Base-by-base conservation (phyloP, 192 early-diverging fungal species). In the Phycomyces nitens region DNA sequence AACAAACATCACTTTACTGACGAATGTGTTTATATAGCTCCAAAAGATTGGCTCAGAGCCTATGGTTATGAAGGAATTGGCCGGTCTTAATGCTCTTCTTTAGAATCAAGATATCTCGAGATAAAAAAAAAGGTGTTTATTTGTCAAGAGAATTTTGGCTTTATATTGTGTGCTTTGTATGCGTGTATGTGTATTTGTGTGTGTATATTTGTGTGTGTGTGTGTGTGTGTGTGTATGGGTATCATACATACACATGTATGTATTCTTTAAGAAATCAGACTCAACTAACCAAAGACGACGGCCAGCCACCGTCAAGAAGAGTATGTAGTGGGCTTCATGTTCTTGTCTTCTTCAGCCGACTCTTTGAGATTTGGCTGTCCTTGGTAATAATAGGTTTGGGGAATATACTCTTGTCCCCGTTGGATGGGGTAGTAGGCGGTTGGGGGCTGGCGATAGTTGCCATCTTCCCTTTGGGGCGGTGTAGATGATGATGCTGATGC, bases 41-140 rank as follows among this genome's bases (percentile, higher is more conserved):
- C 82, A 88, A 58, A 92, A 92, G 73, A 78, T 88, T 44, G 78
- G 80, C 15, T 71, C 77, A 10, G 89, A 89, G 69, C 77, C 78
- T 9, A 53, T 73, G 0, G 58, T 91, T n/a, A 54, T 77, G 71
- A 81, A 86, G 66, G 89, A 91, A 50, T 42, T 84, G 2, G 60
- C 60, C 26, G 53, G 53, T 11, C 62, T 63, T 24, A 27, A 38
- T 41, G 44, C 44, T 47, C 44, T 47, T 47, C 15, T 18, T n/a
- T 47, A 47, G 44, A n/a, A n/a, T 3, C 44, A n/a, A n/a, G 11
- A 3, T 47, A 3, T 47, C 4, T 47, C 44, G 12, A 47, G 29
- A 34, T 34, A 34, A 34, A 34, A 5, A 34, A 34, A 34, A 34
- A 34, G 7, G 7, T 34, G 29, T 34, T 34, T 34, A 34, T 34